Evolutionary conservation across 1,284 basidiomycete genomes (phyloP).

Genomic region (Neolentinus lepideus): DNA sequence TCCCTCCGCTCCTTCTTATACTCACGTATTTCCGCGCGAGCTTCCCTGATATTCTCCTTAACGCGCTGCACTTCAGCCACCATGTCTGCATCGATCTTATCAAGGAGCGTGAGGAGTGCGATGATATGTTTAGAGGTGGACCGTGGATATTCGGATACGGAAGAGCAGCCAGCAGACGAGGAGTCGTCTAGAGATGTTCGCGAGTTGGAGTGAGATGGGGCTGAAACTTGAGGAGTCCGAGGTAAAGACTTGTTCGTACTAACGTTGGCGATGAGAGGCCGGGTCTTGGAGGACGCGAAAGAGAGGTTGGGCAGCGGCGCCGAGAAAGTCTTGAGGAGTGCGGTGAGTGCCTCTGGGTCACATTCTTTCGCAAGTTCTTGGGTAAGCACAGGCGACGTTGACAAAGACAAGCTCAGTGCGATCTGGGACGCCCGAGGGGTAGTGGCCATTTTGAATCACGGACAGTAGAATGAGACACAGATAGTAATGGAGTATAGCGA

Average conservation of each 20-base stretch:
- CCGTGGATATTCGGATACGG: not conserved
- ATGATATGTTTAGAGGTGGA: slow-evolving; percentile 20
- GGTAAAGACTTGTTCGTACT: not conserved
- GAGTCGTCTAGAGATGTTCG: no score
- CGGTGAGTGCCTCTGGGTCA: slow-evolving; percentile 12
- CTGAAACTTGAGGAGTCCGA: not conserved
- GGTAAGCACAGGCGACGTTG: slow-evolving; percentile 23
- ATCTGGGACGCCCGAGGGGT: slow-evolving; percentile 14
- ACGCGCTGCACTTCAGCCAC: slow-evolving; percentile 30
- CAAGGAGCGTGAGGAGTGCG: slow-evolving; percentile 27
- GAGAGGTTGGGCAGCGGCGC: slow-evolving; percentile 9
- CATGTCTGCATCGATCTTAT: slow-evolving; percentile 30
- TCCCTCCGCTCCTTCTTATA: slow-evolving; percentile 20
- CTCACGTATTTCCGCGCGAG: slow-evolving; percentile 21
- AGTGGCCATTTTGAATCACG: no score
- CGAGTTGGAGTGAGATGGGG: no score
- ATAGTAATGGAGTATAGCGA: not conserved
- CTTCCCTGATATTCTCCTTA: slow-evolving; percentile 28
- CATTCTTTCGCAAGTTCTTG: slow-evolving; percentile 13
- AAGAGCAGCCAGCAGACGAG: no score
- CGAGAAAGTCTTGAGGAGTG: slow-evolving; percentile 12
- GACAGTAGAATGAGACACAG: not conserved
- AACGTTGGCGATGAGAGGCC: not conserved
- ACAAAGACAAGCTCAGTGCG: slow-evolving; percentile 20
- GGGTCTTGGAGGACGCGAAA: slow-evolving; percentile 6